Percentiles rank a stretch among this genome's conserved stretches.
Evolutionary conservation across 768 basidiomycete genomes (phyloP).

Genomic region (Rhizopogon vesiculosus): DNA sequence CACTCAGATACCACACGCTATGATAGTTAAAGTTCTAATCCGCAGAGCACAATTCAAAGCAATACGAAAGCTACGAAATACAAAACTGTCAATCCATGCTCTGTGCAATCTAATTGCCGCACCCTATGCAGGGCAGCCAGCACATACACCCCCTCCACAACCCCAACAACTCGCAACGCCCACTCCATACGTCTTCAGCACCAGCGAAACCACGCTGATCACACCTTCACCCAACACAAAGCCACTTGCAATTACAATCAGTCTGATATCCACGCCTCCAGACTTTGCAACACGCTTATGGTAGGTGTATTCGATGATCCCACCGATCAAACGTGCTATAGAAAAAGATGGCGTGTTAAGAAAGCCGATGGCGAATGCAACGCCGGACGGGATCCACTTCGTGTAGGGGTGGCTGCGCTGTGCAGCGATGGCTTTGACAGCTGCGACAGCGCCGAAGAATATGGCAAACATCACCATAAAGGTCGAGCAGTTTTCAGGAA

Average conservation of each 20-base stretch:
- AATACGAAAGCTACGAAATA: not conserved
- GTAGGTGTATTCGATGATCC: slow-evolving; percentile 72
- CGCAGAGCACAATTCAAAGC: not conserved
- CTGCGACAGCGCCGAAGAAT: slow-evolving; percentile 64
- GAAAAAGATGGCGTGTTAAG: slow-evolving; percentile 95
- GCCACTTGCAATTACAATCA: slow-evolving; percentile 89
- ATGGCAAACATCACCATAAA: slow-evolving; percentile 82
- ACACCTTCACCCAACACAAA: slow-evolving; percentile 96
- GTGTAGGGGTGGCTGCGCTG: slow-evolving; percentile 47
- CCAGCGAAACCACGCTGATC: slow-evolving; percentile 73
- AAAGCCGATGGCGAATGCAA: slow-evolving; percentile 95
- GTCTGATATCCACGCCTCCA: slow-evolving; percentile 56
- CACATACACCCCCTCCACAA: slow-evolving; percentile 71
- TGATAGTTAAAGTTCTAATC: too few species aligned
- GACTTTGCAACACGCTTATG: slow-evolving; percentile 44
- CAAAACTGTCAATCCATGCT: too few species aligned
- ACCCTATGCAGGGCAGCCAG: slow-evolving; percentile 49
- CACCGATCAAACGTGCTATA: slow-evolving; percentile 86
- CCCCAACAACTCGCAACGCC: slow-evolving; percentile 84
- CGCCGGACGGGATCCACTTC: slow-evolving; percentile 87
- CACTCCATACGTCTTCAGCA: slow-evolving; percentile 69
- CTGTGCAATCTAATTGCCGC: not conserved
- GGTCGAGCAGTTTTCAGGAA: slow-evolving; percentile 66
- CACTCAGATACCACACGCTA: too few species aligned
- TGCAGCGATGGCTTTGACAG: slow-evolving; percentile 57